phyloP scores from a whole-genome alignment of 1,284 basidiomycete species.

The Ganoderma boninense region DNA sequence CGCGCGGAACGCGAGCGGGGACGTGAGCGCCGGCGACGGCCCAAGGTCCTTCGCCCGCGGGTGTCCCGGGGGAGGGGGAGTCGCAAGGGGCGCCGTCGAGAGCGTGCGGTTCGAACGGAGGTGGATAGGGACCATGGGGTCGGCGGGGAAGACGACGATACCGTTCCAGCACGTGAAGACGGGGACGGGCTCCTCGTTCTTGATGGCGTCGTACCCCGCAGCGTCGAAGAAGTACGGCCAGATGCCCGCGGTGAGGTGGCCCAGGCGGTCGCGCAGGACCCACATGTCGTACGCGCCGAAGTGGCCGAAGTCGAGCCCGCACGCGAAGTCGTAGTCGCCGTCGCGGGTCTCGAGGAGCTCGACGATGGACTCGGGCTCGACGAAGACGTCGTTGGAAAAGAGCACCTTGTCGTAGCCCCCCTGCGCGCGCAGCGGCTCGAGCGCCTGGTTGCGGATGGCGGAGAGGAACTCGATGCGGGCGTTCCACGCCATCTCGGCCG shows the following conservation, averaged over 20 bases:
- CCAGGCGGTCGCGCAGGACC: constrained; percentile 53
- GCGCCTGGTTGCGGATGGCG: constrained; percentile 52
- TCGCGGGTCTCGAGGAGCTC: constrained; percentile 56
- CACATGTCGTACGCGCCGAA: constrained; percentile 57
- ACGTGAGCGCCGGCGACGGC: constrained; percentile 44
- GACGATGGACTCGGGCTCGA: constrained; percentile 54
- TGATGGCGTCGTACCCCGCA: constrained; percentile 45
- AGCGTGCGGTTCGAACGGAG: constrained; percentile 43
- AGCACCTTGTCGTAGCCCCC: constrained; percentile 54
- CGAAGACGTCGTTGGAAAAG: constrained; percentile 60
- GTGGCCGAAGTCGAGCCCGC: constrained; percentile 58
- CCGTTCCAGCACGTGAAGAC: constrained; percentile 72
- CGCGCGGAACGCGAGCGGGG: constrained; percentile 54
- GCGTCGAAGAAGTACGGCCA: constrained; percentile 63
- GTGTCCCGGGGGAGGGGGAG: constrained; percentile 26
- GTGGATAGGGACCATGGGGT: constrained; percentile 50
- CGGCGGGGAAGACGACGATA: constrained; percentile 56
- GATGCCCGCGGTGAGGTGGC: constrained; percentile 49
- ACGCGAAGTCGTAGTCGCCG: constrained; percentile 62
- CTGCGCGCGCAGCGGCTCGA: constrained; percentile 50
- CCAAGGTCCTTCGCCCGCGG: constrained; percentile 39
- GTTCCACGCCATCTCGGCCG: constrained; percentile 46
- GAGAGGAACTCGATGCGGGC: constrained; percentile 55
- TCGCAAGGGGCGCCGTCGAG: constrained; percentile 39
- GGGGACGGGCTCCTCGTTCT: constrained; percentile 51